Conservation (phyloP, 202 grass and related monocot species). For the Panicum virgatum region DNA sequence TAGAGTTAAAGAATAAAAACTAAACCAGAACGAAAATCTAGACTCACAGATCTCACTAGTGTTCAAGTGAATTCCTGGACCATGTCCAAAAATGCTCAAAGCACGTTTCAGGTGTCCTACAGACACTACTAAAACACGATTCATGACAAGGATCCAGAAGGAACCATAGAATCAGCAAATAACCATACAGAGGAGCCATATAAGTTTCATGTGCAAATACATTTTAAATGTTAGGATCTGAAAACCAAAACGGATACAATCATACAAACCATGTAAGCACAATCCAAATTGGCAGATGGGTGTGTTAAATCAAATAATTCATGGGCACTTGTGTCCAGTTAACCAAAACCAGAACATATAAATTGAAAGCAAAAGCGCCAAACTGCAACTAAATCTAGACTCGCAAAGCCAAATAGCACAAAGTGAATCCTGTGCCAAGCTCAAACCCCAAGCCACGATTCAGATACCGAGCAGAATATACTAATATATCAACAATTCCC, state of each 20-base stretch:
- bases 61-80: neutral
- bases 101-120: neutral
- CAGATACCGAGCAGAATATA: neutral
- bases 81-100: neutral
- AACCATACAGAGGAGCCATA: conserved; percentile 15
- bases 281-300: neutral
- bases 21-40: neutral
- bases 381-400: neutral
- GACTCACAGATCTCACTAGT: neutral
- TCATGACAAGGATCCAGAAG: neutral
- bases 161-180: neutral
- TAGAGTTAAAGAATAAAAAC: conserved; percentile 7
- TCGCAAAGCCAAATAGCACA: neutral
- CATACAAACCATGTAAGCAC: neutral
- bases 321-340: neutral
- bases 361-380: neutral
- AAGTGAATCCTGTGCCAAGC: neutral
- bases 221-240: conserved; percentile 5
- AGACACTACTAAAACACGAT: neutral
- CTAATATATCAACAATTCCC: neutral
- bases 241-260: conserved; percentile 1
- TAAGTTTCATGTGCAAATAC: neutral
- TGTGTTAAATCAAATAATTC: neutral
- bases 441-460: neutral
- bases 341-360: conserved; percentile 10